phyloP scores from a whole-genome alignment of 1,284 basidiomycete genomes.

The Phlebopus sp. region DNA sequence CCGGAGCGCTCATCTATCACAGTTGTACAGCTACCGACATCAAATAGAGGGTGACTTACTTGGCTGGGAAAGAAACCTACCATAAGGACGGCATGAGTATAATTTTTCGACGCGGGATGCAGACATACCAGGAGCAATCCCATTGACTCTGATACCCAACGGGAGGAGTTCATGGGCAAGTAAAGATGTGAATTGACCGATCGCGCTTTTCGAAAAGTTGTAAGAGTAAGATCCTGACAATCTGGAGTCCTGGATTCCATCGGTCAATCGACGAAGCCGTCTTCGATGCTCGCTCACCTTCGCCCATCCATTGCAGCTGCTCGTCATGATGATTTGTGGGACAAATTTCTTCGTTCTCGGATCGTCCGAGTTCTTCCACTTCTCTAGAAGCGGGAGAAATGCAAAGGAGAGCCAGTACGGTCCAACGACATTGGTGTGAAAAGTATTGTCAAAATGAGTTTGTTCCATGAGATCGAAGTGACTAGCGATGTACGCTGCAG shows the following conservation, averaged over 20 bases:
- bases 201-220: conserved; percentile 49
- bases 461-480: conserved; percentile 41
- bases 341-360: conserved; percentile 37
- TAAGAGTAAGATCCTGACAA: conserved; percentile 47
- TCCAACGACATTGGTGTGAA: conserved; percentile 44
- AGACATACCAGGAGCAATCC: conserved; percentile 45
- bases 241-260: conserved; percentile 35
- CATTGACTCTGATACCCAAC: conserved; percentile 55
- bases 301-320: conserved; percentile 54
- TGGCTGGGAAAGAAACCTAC: conserved; percentile 3
- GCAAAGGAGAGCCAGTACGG: conserved; percentile 53
- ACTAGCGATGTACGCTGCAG: conserved; percentile 37
- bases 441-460: conserved; percentile 37
- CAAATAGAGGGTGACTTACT: neutral
- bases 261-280: neutral
- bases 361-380: conserved; percentile 37
- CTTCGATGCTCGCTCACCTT: conserved; percentile 32
- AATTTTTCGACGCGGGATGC: neutral
- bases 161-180: conserved; percentile 52
- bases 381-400: conserved; percentile 49
- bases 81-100: neutral
- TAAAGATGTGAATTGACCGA: conserved; percentile 46
- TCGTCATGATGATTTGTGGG: conserved; percentile 51
- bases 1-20: conserved; percentile 33
- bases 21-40: neutral